phyloP scores from a whole-genome alignment of 768 basidiomycete species.

The Termitomyces sp. region DNA sequence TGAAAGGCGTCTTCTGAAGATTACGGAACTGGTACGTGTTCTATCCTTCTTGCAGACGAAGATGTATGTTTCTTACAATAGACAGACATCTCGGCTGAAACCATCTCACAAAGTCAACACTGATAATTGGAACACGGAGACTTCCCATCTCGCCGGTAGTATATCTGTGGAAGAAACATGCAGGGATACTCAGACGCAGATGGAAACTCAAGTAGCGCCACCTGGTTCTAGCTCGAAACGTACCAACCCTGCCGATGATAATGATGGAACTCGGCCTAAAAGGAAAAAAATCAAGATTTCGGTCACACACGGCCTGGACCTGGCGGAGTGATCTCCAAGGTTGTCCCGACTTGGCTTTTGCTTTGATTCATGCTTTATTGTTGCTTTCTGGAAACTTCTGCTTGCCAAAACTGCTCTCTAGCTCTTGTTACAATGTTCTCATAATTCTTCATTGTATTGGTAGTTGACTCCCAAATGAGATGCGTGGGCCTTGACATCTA shows the following conservation, averaged over 20 bases:
- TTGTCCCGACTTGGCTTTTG: neutral
- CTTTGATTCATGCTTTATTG: neutral
- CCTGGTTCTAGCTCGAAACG: slow-evolving; percentile 25
- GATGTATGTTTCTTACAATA: neutral
- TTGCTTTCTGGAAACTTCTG: neutral
- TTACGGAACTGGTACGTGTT: slow-evolving; percentile 49
- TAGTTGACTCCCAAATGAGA: neutral
- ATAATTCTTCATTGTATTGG: neutral
- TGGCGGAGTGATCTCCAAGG: slow-evolving; percentile 52
- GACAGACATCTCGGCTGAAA: slow-evolving; percentile 2
- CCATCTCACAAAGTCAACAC: slow-evolving; percentile 5
- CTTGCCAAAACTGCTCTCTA: neutral
- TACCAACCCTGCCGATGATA: slow-evolving; percentile 20
- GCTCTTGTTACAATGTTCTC: neutral
- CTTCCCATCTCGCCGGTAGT: neutral
- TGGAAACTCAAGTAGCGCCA: slow-evolving; percentile 19
- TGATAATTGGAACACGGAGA: slow-evolving; percentile 6
- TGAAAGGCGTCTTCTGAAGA: slow-evolving; percentile 57
- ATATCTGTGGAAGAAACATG: slow-evolving; percentile 5
- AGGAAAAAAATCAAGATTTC: slow-evolving; percentile 77
- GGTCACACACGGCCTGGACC: slow-evolving; percentile 60
- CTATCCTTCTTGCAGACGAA: neutral
- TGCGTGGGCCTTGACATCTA: neutral
- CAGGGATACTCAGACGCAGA: slow-evolving; percentile 31
- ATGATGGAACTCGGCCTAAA: slow-evolving; percentile 20